These are phyloP conservation scores for Eruca vesicaria DNA, from an alignment of 441 rosid genomes.

Conservation along the genomic window DNA sequence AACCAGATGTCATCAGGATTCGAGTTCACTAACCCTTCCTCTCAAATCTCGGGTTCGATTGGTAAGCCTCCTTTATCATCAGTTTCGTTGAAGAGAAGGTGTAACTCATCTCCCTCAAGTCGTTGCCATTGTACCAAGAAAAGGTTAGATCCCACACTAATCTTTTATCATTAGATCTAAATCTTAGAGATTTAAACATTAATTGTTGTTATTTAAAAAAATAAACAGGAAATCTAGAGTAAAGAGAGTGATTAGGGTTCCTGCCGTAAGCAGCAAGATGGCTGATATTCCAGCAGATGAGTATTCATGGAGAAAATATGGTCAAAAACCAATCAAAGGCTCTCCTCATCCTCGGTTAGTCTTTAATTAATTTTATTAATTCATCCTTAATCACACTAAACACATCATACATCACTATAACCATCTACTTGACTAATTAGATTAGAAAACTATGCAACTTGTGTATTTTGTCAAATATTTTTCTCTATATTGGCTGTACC, in stretches of 20 bases:
- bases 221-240: constrained; percentile 49
- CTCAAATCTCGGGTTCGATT: constrained; percentile 42
- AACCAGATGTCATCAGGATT: constrained; percentile 58
- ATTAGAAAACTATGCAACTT: constrained; percentile 2
- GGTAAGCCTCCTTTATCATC: constrained; percentile 63
- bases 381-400: neutral
- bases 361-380: neutral
- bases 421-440: neutral
- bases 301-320: constrained; percentile 70
- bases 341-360: constrained; percentile 77
- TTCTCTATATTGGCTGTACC: constrained; percentile 24
- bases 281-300: constrained; percentile 72
- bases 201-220: neutral
- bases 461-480: constrained; percentile 16
- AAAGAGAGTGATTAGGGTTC: constrained; percentile 54
- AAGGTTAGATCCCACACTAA: constrained; percentile 39
- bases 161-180: neutral
- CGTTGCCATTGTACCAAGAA: constrained; percentile 74
- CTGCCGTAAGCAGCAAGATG: constrained; percentile 62
- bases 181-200: neutral
- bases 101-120: constrained; percentile 54
- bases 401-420: neutral
- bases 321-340: constrained; percentile 78
- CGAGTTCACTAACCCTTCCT: constrained; percentile 49
- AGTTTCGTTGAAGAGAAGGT: constrained; percentile 48